Percentiles rank a stretch among this genome's conserved stretches.
phyloP scores from a whole-genome alignment of 2,329 filamentous ascomycete species.

The Cadophora malorum region DNA sequence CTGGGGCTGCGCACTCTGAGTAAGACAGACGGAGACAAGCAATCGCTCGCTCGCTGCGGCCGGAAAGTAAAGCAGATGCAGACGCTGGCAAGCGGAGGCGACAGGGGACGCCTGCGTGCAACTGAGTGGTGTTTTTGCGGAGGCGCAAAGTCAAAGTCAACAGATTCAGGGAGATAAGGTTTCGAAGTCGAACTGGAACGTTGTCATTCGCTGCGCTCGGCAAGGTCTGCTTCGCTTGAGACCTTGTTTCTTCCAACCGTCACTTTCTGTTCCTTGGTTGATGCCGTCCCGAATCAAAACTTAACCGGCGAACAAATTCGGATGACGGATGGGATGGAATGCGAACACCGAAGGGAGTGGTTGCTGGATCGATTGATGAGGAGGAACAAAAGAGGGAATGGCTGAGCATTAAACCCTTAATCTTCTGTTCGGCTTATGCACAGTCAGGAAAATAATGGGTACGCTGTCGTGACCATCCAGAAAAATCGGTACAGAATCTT shows the following conservation, averaged over 20 bases:
- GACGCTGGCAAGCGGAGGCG: slow-evolving; percentile 17
- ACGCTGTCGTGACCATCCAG: slow-evolving; percentile 6
- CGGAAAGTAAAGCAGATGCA: neutral
- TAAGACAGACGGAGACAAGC: neutral
- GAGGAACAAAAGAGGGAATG: neutral
- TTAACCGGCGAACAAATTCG: neutral
- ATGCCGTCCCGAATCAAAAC: slow-evolving; percentile 1
- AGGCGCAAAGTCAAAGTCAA: slow-evolving; percentile 9
- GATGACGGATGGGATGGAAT: neutral
- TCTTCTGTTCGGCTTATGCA: slow-evolving; percentile 4
- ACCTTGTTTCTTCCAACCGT: slow-evolving; percentile 6
- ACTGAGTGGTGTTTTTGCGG: slow-evolving; percentile 7
- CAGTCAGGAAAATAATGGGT: slow-evolving; percentile 8
- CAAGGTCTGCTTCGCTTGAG: slow-evolving; percentile 17
- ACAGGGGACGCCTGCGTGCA: neutral
- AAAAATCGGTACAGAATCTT: slow-evolving; percentile 15
- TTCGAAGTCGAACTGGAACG: slow-evolving; percentile 8
- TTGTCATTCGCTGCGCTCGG: slow-evolving; percentile 13
- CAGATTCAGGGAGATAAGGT: slow-evolving; percentile 6
- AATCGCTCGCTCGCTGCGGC: slow-evolving; percentile 7
- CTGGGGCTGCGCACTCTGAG: neutral
- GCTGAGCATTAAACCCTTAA: neutral
- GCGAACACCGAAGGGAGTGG: neutral
- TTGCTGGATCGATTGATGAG: neutral
- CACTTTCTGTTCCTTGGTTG: slow-evolving; percentile 1